phyloP scores from a whole-genome alignment of 2,329 filamentous ascomycete genomes.

The Monosporascus sp. region DNA sequence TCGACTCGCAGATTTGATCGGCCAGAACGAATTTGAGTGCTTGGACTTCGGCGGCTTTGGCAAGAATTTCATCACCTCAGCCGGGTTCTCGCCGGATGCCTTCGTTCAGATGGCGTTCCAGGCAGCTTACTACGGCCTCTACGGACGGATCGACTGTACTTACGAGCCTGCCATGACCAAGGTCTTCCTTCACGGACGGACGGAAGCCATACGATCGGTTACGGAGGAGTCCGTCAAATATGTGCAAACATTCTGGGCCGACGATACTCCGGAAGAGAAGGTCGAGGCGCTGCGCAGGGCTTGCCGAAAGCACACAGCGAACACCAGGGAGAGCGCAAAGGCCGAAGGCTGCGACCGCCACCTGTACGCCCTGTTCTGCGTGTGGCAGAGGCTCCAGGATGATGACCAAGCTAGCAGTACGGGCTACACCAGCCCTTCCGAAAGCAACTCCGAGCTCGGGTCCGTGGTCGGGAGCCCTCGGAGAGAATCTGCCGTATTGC shows the following conservation, averaged over 20 bases:
- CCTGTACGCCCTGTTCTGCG: conserved; percentile 86
- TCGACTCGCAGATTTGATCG: conserved; percentile 85
- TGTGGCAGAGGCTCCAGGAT: conserved; percentile 88
- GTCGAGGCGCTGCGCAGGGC: conserved; percentile 80
- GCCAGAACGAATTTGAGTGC: conserved; percentile 93
- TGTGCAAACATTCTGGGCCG: conserved; percentile 90
- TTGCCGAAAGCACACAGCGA: conserved; percentile 74
- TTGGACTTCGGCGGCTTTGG: conserved; percentile 86
- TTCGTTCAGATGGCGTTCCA: conserved; percentile 99
- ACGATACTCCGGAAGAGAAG: conserved; percentile 77
- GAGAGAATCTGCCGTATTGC: conserved; percentile 44
- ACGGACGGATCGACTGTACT: conserved; percentile 87
- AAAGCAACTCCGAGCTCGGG: conserved; percentile 41
- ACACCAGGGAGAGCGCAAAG: conserved; percentile 81
- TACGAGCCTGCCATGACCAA: conserved; percentile 99
- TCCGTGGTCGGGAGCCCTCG: conserved; percentile 50
- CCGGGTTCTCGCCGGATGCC: conserved; percentile 94
- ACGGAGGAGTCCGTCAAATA: conserved; percentile 82
- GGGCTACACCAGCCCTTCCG: conserved; percentile 58
- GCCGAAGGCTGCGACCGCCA: conserved; percentile 90
- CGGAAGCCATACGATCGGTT: conserved; percentile 86
- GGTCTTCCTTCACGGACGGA: conserved; percentile 84
- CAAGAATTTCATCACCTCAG: conserved; percentile 95
- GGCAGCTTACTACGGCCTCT: conserved; percentile 94
- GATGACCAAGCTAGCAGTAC: conserved; percentile 59